phyloP scores from a whole-genome alignment of 805 yeast species.

The Kluyveromyces starmeri region DNA sequence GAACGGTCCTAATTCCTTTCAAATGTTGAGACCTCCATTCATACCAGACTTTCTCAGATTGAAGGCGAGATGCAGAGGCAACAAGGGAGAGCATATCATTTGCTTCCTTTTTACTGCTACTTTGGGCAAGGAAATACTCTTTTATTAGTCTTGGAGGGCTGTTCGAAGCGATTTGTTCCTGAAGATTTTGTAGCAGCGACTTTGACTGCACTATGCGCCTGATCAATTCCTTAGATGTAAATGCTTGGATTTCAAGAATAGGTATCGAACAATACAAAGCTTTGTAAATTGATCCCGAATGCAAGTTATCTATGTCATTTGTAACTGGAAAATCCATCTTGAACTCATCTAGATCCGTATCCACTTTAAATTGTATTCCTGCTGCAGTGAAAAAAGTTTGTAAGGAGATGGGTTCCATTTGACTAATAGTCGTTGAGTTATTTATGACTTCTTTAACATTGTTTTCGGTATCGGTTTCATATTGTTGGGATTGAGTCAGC shows the following conservation, averaged over 20 bases:
- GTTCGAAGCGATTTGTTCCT: constrained; percentile 33
- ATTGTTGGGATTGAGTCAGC: no score
- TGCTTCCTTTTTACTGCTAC: constrained; percentile 34
- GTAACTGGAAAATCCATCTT: background rate
- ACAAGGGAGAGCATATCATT: constrained; percentile 41
- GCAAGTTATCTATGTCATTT: background rate
- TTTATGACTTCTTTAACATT: no score
- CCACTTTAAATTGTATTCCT: constrained; percentile 15
- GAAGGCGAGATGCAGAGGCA: constrained; percentile 42
- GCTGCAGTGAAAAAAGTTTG: constrained; percentile 14
- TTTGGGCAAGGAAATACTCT: constrained; percentile 37
- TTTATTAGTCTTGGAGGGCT: constrained; percentile 43
- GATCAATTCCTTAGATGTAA: constrained; percentile 45
- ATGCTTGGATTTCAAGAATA: constrained; percentile 38
- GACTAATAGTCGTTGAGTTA: no score
- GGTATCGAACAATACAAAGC: constrained; percentile 23
- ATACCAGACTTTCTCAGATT: constrained; percentile 51
- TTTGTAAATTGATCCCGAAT: constrained; percentile 10
- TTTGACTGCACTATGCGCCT: constrained; percentile 43
- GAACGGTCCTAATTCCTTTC: constrained; percentile 33
- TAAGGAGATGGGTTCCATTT: constrained; percentile 8
- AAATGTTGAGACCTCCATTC: constrained; percentile 51
- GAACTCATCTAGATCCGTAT: constrained; percentile 7
- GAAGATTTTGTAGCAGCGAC: constrained; percentile 37
- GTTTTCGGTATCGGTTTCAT: no score